Percentiles rank a stretch among this genome's conserved stretches.
These are phyloP conservation scores for Pulveroboletus sp. DNA, from an alignment of 768 basidiomycete genomes.

Conservation along the genomic window DNA sequence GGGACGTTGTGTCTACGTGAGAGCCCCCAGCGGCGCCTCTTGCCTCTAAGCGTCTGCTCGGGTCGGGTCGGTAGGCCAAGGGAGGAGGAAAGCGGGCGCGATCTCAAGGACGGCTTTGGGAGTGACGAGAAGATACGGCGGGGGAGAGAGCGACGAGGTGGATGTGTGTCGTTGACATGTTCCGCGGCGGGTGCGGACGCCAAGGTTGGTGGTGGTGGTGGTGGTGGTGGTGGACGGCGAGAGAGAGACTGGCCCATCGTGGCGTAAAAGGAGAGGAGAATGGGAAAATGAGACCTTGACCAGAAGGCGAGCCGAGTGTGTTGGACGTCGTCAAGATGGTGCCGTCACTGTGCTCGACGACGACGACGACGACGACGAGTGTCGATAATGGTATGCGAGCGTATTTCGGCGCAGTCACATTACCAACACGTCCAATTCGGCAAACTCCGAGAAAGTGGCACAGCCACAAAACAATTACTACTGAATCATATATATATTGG, in stretches of 20 bases:
- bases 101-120: conserved; percentile 23
- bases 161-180: neutral
- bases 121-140: conserved; percentile 35
- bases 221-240: conserved; percentile 16
- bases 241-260: conserved; percentile 33
- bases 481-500: conserved; percentile 4
- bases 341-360: conserved; percentile 7
- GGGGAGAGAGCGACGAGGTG: conserved; percentile 24
- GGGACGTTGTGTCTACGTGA: conserved; percentile 17
- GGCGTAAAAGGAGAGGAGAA: conserved; percentile 1
- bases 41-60: conserved; percentile 28
- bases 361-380: conserved; percentile 7
- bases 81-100: conserved; percentile 11
- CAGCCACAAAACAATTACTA: conserved; percentile 15
- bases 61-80: conserved; percentile 20
- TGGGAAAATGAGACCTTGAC: neutral
- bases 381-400: conserved; percentile 28
- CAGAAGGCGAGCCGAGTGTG: neutral
- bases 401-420: conserved; percentile 25
- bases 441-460: conserved; percentile 14
- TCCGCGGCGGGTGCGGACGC: conserved; percentile 10
- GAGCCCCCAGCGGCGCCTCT: conserved; percentile 25
- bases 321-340: conserved; percentile 5
- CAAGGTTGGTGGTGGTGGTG: conserved; percentile 6
- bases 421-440: conserved; percentile 21